Conservation (phyloP, 345 rosid species). For the Diplotaxis tenuifolia region DNA sequence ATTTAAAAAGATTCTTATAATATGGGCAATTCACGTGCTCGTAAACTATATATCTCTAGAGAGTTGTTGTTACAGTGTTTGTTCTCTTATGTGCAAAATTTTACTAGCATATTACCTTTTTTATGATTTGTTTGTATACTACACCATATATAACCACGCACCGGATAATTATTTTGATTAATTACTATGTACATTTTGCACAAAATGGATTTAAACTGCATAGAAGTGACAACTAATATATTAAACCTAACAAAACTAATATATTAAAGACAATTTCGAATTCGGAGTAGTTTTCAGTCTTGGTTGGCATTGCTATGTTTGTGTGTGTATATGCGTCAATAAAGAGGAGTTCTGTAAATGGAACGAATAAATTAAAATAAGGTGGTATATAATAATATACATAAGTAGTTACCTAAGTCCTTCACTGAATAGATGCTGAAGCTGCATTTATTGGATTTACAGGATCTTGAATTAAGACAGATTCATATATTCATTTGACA, state of each 20-base stretch:
- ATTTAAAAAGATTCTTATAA: conserved; percentile 19
- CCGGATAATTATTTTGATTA: conserved; percentile 2
- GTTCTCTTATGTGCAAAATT: conserved; percentile 45
- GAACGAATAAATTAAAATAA: conserved; percentile 13
- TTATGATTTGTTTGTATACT: conserved; percentile 20
- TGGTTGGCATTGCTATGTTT: conserved; percentile 25
- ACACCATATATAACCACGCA: background rate
- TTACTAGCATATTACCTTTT: background rate
- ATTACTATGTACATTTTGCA: conserved; percentile 11
- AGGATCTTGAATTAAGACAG: conserved; percentile 31
- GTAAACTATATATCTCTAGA: conserved; percentile 41
- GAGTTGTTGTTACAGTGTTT: conserved; percentile 53
- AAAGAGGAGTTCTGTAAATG: conserved; percentile 27
- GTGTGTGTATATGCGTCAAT: conserved; percentile 31
- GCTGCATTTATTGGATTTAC: conserved; percentile 58
- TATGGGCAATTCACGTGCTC: conserved; percentile 64
- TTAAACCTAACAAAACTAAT: background rate
- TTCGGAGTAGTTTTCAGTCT: background rate
- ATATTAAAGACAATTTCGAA: background rate
- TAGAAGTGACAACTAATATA: conserved; percentile 7
- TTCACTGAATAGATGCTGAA: conserved; percentile 44
- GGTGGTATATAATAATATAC: conserved; percentile 3
- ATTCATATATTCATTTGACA: conserved; percentile 41
- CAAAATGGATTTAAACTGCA: conserved; percentile 5
- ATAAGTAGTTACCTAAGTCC: conserved; percentile 1